Conservation (phyloP, 805 yeast genomes). For the Wickerhamomyces sydowiorum region DNA sequence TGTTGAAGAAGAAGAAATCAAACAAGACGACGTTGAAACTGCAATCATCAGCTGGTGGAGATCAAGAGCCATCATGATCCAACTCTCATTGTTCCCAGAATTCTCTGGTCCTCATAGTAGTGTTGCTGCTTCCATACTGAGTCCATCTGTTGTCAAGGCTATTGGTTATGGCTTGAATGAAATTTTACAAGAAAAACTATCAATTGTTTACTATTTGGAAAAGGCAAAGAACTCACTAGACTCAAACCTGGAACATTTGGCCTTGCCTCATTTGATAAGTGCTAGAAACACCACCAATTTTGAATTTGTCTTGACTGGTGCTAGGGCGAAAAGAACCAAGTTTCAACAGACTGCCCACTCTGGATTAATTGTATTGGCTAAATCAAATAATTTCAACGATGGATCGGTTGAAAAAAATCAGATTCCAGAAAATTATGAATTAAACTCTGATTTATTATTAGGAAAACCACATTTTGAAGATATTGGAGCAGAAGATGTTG, state of each 20-base stretch:
- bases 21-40: slow-evolving; percentile 9
- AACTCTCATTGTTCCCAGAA: slow-evolving; percentile 59
- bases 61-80: slow-evolving; percentile 59
- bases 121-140: slow-evolving; percentile 29
- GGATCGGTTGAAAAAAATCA: slow-evolving; percentile 26
- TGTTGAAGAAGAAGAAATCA: slow-evolving; percentile 10
- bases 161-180: slow-evolving; percentile 21
- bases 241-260: slow-evolving; percentile 57
- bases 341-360: slow-evolving; percentile 70
- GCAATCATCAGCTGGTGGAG: slow-evolving; percentile 73
- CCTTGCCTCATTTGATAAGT: slow-evolving; percentile 46
- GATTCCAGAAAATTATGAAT: slow-evolving; percentile 50
- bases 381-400: slow-evolving; percentile 27
- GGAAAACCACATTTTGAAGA: slow-evolving; percentile 71
- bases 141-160: slow-evolving; percentile 14
- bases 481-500: slow-evolving; percentile 42
- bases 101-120: slow-evolving; percentile 42
- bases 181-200: slow-evolving; percentile 31
- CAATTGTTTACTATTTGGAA: slow-evolving; percentile 56
- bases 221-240: slow-evolving; percentile 57
- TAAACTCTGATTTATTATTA: slow-evolving; percentile 72
- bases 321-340: slow-evolving; percentile 82
- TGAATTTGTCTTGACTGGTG: slow-evolving; percentile 72
- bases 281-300: slow-evolving; percentile 58
- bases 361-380: slow-evolving; percentile 72